Conservation (phyloP, 768 basidiomycete species). For the Lentinula aciculospora region DNA sequence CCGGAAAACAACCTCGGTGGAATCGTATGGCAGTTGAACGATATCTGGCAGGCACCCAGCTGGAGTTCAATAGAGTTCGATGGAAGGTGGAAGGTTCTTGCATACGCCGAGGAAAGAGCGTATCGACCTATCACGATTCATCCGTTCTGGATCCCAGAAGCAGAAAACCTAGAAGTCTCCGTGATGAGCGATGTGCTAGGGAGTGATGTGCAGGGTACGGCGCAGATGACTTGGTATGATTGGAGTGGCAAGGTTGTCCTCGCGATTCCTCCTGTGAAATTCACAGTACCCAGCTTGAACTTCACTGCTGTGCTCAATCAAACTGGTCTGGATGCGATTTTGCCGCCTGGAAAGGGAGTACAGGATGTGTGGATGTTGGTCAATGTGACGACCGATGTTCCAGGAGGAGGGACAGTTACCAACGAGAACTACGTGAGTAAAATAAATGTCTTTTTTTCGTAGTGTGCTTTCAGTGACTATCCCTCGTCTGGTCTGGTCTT, state of each 20-base stretch:
- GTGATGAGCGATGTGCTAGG: constrained; percentile 45
- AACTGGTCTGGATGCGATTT: constrained; percentile 35
- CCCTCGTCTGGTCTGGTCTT: neutral
- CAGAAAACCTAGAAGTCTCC: constrained; percentile 40
- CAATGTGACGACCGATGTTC: constrained; percentile 39
- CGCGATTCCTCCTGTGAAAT: constrained; percentile 26
- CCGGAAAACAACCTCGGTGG: constrained; percentile 56
- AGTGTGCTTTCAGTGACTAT: neutral
- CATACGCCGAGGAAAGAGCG: constrained; percentile 40
- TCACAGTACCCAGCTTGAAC: constrained; percentile 43
- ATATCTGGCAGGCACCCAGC: constrained; percentile 55
- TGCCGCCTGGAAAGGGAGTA: constrained; percentile 34
- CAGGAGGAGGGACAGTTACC: constrained; percentile 30
- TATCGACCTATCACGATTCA: constrained; percentile 45
- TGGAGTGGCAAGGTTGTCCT: constrained; percentile 40
- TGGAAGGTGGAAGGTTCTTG: constrained; percentile 54
- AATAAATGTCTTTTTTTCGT: neutral
- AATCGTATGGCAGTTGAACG: constrained; percentile 55
- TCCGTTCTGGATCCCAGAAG: constrained; percentile 50
- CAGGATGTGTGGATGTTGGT: constrained; percentile 47
- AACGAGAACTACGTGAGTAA: constrained; percentile 48
- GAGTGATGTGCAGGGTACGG: constrained; percentile 38
- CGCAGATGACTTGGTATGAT: constrained; percentile 53
- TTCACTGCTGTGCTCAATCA: constrained; percentile 37
- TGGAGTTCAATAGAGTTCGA: constrained; percentile 54